Conservation (phyloP, 2,329 filamentous ascomycete species). For the Pseudogymnoascus sp. region DNA sequence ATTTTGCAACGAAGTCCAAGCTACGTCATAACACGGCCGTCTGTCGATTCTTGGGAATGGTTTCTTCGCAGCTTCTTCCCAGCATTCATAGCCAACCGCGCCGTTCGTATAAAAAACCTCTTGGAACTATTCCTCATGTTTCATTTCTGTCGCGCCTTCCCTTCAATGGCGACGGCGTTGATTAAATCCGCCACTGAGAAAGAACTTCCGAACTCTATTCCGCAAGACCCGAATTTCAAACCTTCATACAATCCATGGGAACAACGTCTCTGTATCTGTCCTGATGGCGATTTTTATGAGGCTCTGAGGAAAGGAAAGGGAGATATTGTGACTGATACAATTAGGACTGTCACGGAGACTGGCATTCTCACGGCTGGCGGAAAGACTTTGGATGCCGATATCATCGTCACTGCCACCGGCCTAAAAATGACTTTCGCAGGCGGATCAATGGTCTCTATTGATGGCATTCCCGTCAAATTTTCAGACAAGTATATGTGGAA, state of each 20-base stretch:
- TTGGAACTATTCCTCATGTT: conserved; percentile 39
- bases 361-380: conserved; percentile 43
- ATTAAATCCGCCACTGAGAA: conserved; percentile 38
- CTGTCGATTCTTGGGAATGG: not conserved
- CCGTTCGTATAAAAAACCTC: conserved; percentile 43
- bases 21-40: conserved; percentile 50
- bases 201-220: conserved; percentile 45
- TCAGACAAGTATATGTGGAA: conserved; percentile 51
- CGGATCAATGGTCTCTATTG: conserved; percentile 43
- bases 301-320: conserved; percentile 37
- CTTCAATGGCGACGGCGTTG: conserved; percentile 37
- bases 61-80: conserved; percentile 31
- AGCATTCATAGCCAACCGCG: conserved; percentile 34
- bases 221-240: conserved; percentile 53
- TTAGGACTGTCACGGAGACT: conserved; percentile 41
- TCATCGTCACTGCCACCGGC: conserved; percentile 61
- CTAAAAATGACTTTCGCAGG: conserved; percentile 50
- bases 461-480: conserved; percentile 42
- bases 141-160: conserved; percentile 43
- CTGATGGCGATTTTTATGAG: conserved; percentile 47
- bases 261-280: conserved; percentile 63
- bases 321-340: conserved; percentile 41
- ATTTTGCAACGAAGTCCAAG: conserved; percentile 75
- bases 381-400: conserved; percentile 48
- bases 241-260: conserved; percentile 59